Evolutionary conservation across 2,329 filamentous ascomycete genomes (phyloP), one percentile per base, ranked within the genome.

Genomic region (Ophiostoma populinum): DNA sequence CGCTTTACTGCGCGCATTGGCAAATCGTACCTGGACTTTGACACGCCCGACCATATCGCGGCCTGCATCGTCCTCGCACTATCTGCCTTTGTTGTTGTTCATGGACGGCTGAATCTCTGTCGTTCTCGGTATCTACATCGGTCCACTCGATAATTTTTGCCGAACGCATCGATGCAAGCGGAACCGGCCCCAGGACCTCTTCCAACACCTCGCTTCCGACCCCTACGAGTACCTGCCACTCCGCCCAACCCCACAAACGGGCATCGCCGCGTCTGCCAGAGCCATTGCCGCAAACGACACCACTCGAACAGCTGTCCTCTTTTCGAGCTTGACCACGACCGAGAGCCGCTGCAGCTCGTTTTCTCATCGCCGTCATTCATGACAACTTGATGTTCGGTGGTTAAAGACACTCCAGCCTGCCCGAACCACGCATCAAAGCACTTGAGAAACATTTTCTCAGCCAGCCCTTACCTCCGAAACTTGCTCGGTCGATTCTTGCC

Each of bases 381-480:
- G 47, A 46, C 46, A 54, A 47, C 65, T 74, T 70, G 63, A 74
- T 76, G 70, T 72, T 74, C 61, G 70, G 78, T 72, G 70, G 66
- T 67, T 69, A 68, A 59, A 63, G 63, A 57, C 73, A 72, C 57
- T 62, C 57, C 63, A 68, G 60, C 66, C 68, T 10, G 20, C 47
- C 50, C 47, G 49, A 49, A 19, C 40, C 49, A 13, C 45, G 51
- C 38, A 24, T 55, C 25, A 54, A 50, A 37, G 49, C 47, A 3
- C 46, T 56, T 20, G 47, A 56, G 32, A 48, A 46, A 40, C 52
- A 51, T 30, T 51, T 55, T 31, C 42, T 46, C 16, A 34, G 49
- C 37, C 50, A 51, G 40, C 46, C 50, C 24, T 38, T 46, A 19
- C 44, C n/a, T n/a, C n/a, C n/a, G n/a, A n/a, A n/a, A n/a, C n/a